A percentile compares a stretch with the other conserved stretches of the same genome.
Conservation (phyloP, 495 filamentous ascomycete species). For the Chaetomium tenue region DNA sequence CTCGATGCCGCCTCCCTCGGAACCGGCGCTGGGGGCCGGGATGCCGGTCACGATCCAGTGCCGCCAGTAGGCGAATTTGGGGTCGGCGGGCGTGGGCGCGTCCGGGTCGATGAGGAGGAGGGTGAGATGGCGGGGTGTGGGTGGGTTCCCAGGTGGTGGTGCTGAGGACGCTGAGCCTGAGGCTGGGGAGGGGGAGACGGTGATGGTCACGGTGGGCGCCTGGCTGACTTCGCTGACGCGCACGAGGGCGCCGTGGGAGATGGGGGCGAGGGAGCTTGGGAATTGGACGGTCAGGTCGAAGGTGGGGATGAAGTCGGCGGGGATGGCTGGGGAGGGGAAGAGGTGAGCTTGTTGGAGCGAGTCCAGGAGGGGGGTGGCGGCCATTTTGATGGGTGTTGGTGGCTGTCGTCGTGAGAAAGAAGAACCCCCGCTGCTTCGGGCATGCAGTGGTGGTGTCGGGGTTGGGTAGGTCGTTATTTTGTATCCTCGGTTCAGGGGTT, state of each 20-base stretch:
- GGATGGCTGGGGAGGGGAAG: conserved; percentile 6
- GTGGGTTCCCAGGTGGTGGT: neutral
- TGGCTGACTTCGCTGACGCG: conserved; percentile 6
- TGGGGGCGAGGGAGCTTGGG: neutral
- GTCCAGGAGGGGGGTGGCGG: neutral
- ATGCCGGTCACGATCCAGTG: conserved; percentile 10
- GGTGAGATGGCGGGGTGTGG: neutral
- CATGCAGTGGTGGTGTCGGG: too few relatives aligned
- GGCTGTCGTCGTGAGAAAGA: too few relatives aligned
- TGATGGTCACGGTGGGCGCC: neutral
- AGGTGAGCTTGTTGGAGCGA: neutral
- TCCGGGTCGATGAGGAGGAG: conserved; percentile 13
- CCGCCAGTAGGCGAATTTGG: conserved; percentile 14
- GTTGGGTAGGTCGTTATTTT: too few relatives aligned
- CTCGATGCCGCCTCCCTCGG: neutral
- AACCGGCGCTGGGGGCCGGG: neutral
- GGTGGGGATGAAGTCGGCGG: neutral
- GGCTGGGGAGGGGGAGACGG: too few relatives aligned
- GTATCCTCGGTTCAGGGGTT: too few relatives aligned
- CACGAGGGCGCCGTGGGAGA: conserved; percentile 10
- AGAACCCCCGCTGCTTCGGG: too few relatives aligned
- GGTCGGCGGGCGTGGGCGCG: conserved; percentile 16
- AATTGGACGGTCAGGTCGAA: conserved; percentile 5
- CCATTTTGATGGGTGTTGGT: neutral
- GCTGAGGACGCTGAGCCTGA: neutral